Evolutionary conservation across 805 yeast genomes (phyloP).

Genomic region (Saturnispora galanensis): DNA sequence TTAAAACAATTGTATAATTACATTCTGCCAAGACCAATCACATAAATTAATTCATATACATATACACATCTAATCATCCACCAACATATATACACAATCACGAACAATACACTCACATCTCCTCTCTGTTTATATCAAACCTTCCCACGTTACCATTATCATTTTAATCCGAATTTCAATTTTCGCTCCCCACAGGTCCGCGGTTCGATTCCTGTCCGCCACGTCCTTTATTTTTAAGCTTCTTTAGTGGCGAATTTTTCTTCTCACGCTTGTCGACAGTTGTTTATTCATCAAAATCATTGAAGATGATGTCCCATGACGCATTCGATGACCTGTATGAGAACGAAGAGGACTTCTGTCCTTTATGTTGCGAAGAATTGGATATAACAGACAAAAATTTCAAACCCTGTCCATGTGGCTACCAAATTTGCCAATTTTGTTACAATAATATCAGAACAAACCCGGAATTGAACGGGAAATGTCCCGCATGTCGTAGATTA

Average conservation of each 20-base stretch:
- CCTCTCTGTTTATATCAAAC: no score
- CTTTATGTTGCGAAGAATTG: constrained; percentile 96
- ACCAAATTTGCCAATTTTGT: constrained; percentile 96
- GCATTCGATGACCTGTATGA: constrained; percentile 49
- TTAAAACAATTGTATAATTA: no score
- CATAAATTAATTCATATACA: no score
- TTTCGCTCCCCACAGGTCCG: not conserved
- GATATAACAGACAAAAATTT: constrained; percentile 93
- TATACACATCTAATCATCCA: no score
- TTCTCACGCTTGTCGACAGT: not conserved
- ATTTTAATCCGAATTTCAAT: not conserved
- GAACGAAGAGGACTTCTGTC: constrained; percentile 70
- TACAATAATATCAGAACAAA: constrained; percentile 93
- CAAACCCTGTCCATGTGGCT: constrained; percentile 99
- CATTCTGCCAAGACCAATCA: no score
- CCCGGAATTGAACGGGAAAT: constrained; percentile 89
- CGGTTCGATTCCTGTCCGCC: no score
- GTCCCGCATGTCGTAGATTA: constrained; percentile 94
- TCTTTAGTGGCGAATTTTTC: constrained; percentile 2
- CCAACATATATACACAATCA: no score
- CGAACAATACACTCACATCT: no score
- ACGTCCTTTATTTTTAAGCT: not conserved
- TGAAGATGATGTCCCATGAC: constrained; percentile 12
- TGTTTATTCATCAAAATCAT: not conserved
- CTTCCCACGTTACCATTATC: no score